Evolutionary conservation across 1,284 basidiomycete species (phyloP).

Genomic region (Puccinia novopanici): DNA sequence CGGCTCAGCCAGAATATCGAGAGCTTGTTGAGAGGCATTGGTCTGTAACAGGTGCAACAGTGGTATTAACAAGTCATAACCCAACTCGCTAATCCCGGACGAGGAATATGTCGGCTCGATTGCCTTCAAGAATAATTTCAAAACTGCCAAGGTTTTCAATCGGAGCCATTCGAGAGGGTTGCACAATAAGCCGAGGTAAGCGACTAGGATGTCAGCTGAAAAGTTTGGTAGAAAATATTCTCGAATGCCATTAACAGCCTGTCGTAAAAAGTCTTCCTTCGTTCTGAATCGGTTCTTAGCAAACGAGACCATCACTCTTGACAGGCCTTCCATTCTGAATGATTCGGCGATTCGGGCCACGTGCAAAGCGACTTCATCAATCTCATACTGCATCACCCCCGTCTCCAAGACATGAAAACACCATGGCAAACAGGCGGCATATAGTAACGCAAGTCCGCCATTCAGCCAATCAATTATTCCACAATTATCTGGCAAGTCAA

Average conservation of each 20-base stretch:
- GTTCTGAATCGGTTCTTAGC: slow-evolving; percentile 45
- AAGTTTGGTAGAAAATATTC: slow-evolving; percentile 46
- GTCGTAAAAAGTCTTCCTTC: slow-evolving; percentile 47
- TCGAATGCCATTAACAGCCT: slow-evolving; percentile 50
- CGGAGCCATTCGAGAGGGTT: slow-evolving; percentile 46
- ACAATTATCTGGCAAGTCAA: slow-evolving; percentile 35
- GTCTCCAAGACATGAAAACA: slow-evolving; percentile 50
- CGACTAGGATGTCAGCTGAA: slow-evolving; percentile 17
- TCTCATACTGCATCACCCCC: slow-evolving; percentile 50
- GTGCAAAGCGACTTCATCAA: slow-evolving; percentile 46
- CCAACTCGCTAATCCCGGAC: slow-evolving; percentile 39
- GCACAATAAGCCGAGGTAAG: slow-evolving; percentile 46
- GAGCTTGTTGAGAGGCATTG: slow-evolving; percentile 25
- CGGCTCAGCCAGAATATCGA: slow-evolving; percentile 47
- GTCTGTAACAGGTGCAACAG: slow-evolving; percentile 44
- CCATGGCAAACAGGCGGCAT: slow-evolving; percentile 48
- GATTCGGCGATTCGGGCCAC: slow-evolving; percentile 27
- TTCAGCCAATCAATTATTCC: slow-evolving; percentile 44
- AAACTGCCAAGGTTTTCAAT: slow-evolving; percentile 31
- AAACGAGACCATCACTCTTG: slow-evolving; percentile 49
- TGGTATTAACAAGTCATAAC: slow-evolving; percentile 42
- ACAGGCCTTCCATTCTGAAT: slow-evolving; percentile 47
- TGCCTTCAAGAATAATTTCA: slow-evolving; percentile 39
- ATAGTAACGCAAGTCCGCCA: slow-evolving; percentile 42
- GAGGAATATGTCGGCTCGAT: slow-evolving; percentile 31